Base-by-base conservation (phyloP, 768 basidiomycete species). In the Tubosaeta sp. region DNA sequence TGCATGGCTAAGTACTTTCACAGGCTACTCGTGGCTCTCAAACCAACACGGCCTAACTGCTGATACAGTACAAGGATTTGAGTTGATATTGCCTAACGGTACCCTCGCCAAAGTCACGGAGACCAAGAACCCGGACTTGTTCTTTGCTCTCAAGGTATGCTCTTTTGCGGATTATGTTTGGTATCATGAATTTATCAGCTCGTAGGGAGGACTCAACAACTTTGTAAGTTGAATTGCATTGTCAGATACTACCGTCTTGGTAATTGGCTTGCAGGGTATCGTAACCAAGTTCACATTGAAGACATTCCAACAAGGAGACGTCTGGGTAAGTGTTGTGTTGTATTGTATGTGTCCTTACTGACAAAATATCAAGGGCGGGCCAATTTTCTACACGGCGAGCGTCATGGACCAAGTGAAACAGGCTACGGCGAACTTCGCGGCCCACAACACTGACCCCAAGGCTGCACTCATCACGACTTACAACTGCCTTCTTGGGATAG, bases 41-140 rank as follows among this genome's bases (percentile, higher is more conserved):
- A 84, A 85, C 52, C 80, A 84, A 50, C 71, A 77, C 53, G 84
- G 85, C 14, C 56, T 88, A 43, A 77, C 79, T 0, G 34, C 76
- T 8, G 84, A 86, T 52, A 82, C 71, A 1, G 71, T 85, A 32
- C 65, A 67, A n/a, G 74, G 74, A 1, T 83, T 68, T 56, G 80
- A 85, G 53, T 68, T 86, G 1, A 83, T 84, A 1, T 67, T 79
- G 46, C 48, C 60, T 6, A 46, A 75, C 55, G 83, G 83, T 7
- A 71, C 67, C 0, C 63, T 81, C 1, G 52, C 60, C 1, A 43
- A 53, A 16, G 72, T 75, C 8, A 75, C 71, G 0, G 61, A 64
- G 12, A 48, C 53, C 0, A 59, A 66, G 1, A 56, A 68, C 45
- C 64, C 73, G 0, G 74, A 77, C 43, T 51, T 79, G 1, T 77